Conservation (phyloP, 73 alveolate genomes). For the Symbiodinium natans region DNA sequence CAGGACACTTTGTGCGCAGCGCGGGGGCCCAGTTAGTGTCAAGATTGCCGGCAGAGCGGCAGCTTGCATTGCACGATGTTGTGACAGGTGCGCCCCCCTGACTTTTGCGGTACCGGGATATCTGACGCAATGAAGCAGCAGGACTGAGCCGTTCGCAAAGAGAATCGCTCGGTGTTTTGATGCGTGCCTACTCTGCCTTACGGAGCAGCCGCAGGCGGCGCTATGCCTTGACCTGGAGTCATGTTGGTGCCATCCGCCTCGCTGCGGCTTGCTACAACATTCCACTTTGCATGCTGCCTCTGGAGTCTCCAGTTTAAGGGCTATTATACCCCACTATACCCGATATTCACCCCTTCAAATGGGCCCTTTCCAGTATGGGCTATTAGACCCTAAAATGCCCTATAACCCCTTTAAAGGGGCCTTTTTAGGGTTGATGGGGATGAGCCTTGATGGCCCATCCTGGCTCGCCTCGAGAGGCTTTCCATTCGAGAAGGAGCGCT, state of each 20-base stretch:
- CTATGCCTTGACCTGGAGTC: background rate
- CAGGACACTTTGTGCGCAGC: background rate
- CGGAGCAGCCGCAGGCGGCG: background rate
- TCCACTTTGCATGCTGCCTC: too few species aligned
- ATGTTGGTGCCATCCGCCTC: conserved; percentile 42
- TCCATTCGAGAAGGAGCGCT: conserved; percentile 43
- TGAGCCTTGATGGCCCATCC: background rate
- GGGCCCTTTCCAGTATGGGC: too few species aligned
- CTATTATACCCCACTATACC: too few species aligned
- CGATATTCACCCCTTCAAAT: too few species aligned
- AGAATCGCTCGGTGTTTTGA: too few species aligned
- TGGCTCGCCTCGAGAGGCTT: background rate
- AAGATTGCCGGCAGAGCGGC: background rate
- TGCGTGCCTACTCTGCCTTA: too few species aligned
- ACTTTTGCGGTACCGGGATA: background rate
- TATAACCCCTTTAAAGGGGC: too few species aligned
- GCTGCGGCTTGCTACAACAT: too few species aligned
- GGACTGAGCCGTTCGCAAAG: background rate
- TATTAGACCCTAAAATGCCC: too few species aligned
- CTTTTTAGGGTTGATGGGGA: too few species aligned
- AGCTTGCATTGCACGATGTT: background rate
- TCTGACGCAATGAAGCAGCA: background rate
- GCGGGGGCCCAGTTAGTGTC: background rate
- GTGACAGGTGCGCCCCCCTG: conserved; percentile 14
- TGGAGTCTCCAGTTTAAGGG: too few species aligned